Base-by-base conservation (phyloP, 2,329 filamentous ascomycete genomes). In the Cryphonectria japonica region DNA sequence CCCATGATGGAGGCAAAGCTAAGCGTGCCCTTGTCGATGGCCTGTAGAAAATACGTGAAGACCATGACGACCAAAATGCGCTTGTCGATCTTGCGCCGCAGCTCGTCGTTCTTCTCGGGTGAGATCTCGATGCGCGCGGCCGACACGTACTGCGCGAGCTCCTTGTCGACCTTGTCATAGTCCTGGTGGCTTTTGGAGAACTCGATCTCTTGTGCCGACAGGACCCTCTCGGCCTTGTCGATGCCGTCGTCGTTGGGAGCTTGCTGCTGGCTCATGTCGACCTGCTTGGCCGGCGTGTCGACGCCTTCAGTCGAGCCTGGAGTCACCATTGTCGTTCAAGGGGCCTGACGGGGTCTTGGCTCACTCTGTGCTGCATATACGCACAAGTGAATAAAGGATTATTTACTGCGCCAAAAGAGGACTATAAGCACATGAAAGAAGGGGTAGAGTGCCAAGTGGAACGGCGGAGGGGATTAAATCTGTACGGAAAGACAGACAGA, bases 1-100 rank as follows among this genome's bases (percentile, higher is more conserved):
- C 86, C 87, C 88, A 91, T 91, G 77, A 91, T 90, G 61, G 86
- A 87, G 11, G 88, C 87, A 85, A 85, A 91, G 0, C 85, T 88
- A 76, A 92, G 81, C 0, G 89, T 92, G 37, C 89, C 89, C 79
- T 92, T 92, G 79, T 92, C 90, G 62, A 92, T 84, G 62, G 89
- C 86, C 76, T 92, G 92, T 32, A 93, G 80, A 77, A 94, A 93
- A 79, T 94, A 93, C 0, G 91, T 93, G 64, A 86, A 79, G 70
- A 94, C 86, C 92, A 94, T 94, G 78, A 94, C 84, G 2, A 85
- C 80, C 60, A 95, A 81, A 2, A 94, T 86, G 43, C 91, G 87
- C 73, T 83, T 85, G 79, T 94, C 91, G 74, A 94, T 92, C 82
- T 89, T 82, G 67, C 80, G 85, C 73, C 88, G 89, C 67, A 94